Conservation (phyloP, 208 protist genomes). For the Acanthamoeba quina region DNA sequence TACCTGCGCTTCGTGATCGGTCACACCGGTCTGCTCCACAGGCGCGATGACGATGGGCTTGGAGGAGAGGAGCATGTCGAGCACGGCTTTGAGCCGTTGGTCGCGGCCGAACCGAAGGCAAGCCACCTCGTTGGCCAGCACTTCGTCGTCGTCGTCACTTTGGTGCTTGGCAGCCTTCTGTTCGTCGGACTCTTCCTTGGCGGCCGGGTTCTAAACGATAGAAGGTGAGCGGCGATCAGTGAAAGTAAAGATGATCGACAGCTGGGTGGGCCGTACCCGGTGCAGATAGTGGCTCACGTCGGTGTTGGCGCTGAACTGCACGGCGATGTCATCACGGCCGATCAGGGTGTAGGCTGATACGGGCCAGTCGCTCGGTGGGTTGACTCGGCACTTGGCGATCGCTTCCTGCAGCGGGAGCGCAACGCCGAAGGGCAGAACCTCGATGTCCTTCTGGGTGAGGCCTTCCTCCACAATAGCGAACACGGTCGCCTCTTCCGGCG, state of each 20-base stretch:
- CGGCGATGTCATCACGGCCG: constrained; percentile 81
- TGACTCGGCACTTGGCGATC: constrained; percentile 75
- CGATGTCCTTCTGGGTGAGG: constrained; percentile 74
- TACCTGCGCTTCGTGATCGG: constrained; percentile 75
- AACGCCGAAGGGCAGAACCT: constrained; percentile 81
- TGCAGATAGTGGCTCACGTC: not conserved
- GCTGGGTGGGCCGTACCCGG: not conserved
- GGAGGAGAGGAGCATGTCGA: constrained; percentile 76
- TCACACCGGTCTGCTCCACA: constrained; percentile 34
- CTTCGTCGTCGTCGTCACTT: not conserved
- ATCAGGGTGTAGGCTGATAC: constrained; percentile 77
- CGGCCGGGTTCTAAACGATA: not conserved
- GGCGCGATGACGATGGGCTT: constrained; percentile 55
- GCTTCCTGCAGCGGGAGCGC: constrained; percentile 82
- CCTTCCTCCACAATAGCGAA: constrained; percentile 68
- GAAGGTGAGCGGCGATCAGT: not conserved
- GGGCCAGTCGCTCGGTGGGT: constrained; percentile 78
- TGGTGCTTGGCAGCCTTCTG: not conserved
- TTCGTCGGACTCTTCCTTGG: not conserved
- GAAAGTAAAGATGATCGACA: not conserved
- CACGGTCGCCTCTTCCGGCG: constrained; percentile 60
- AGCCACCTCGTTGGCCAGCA: constrained; percentile 71
- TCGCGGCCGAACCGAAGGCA: constrained; percentile 79
- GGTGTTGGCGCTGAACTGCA: constrained; percentile 8
- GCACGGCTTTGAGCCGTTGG: constrained; percentile 78